Conservation (phyloP, 1,139 yeast species). For the Nakaseomyces uthaithaninus region DNA sequence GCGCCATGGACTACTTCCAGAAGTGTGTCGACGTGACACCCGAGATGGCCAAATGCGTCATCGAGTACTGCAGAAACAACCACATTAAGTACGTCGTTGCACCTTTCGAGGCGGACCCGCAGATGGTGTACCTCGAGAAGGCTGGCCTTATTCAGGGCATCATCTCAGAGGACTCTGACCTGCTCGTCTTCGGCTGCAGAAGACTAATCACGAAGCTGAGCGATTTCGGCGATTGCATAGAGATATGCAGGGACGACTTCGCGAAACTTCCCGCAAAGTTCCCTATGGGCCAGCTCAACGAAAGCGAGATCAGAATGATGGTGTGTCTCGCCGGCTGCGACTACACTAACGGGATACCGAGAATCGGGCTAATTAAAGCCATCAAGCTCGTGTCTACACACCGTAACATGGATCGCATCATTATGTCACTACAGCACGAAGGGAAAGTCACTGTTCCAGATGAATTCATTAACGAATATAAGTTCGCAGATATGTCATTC, state of each 20-base stretch:
- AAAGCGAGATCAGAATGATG: constrained; percentile 58
- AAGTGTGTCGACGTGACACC: constrained; percentile 86
- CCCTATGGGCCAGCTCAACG: constrained; percentile 43
- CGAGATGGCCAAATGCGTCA: constrained; percentile 80
- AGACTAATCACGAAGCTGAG: constrained; percentile 71
- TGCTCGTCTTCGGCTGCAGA: constrained; percentile 79
- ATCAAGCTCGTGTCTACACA: constrained; percentile 50
- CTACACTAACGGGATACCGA: constrained; percentile 78
- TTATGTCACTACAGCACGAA: constrained; percentile 52
- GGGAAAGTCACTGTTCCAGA: constrained; percentile 52
- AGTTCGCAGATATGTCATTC: constrained; percentile 71
- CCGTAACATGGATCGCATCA: constrained; percentile 45
- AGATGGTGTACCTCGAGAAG: constrained; percentile 82
- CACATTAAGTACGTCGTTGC: constrained; percentile 76
- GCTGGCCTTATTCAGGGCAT: constrained; percentile 73
- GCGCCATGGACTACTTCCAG: constrained; percentile 63
- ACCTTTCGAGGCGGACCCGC: constrained; percentile 98
- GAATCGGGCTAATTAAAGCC: constrained; percentile 76
- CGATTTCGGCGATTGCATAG: constrained; percentile 68
- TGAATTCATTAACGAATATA: constrained; percentile 51
- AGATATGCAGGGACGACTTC: constrained; percentile 52
- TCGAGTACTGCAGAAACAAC: constrained; percentile 57
- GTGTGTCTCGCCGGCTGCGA: constrained; percentile 95
- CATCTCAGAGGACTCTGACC: constrained; percentile 89
- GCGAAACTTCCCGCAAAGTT: constrained; percentile 35